A percentile compares a stretch with the other conserved stretches of the same genome.
phyloP scores from a whole-genome alignment of 2,329 filamentous ascomycete species.

The Penicillium expansum region DNA sequence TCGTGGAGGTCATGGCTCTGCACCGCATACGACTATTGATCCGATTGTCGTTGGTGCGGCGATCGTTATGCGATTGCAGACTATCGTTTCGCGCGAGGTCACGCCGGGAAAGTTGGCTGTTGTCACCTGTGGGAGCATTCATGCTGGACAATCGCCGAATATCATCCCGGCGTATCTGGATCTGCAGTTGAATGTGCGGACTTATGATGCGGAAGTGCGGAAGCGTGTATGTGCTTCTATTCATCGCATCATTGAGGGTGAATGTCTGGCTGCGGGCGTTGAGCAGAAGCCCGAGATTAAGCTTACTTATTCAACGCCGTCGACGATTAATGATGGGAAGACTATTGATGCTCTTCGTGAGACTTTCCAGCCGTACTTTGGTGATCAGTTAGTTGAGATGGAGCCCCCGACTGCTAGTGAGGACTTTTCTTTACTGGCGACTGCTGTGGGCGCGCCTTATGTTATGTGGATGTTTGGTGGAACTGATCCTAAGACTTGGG shows the following conservation, averaged over 20 bases:
- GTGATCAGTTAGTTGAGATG: constrained; percentile 37
- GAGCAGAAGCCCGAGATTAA: constrained; percentile 45
- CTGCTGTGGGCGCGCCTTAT: constrained; percentile 49
- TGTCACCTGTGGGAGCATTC: constrained; percentile 46
- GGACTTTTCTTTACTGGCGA: constrained; percentile 57
- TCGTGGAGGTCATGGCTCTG: constrained; percentile 45
- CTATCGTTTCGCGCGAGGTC: constrained; percentile 41
- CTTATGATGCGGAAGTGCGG: constrained; percentile 31
- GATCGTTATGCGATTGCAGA: constrained; percentile 43
- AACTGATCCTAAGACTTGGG: constrained; percentile 48
- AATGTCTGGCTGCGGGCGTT: constrained; percentile 51
- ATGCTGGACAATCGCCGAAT: constrained; percentile 46
- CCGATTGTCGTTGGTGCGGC: constrained; percentile 47
- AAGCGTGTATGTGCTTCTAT: constrained; percentile 39
- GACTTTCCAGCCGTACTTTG: constrained; percentile 50
- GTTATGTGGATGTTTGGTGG: constrained; percentile 59
- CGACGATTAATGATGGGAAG: constrained; percentile 52
- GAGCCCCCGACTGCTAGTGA: constrained; percentile 51
- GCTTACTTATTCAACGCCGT: constrained; percentile 45
- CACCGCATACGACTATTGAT: constrained; percentile 48
- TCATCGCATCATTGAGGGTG: constrained; percentile 50
- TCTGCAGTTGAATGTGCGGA: constrained; percentile 45
- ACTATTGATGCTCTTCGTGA: constrained; percentile 45
- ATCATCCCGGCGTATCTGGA: constrained; percentile 46
- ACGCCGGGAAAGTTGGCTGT: constrained; percentile 43